phyloP scores from a whole-genome alignment of 306 rosid genomes.

The Medicago arabica region DNA sequence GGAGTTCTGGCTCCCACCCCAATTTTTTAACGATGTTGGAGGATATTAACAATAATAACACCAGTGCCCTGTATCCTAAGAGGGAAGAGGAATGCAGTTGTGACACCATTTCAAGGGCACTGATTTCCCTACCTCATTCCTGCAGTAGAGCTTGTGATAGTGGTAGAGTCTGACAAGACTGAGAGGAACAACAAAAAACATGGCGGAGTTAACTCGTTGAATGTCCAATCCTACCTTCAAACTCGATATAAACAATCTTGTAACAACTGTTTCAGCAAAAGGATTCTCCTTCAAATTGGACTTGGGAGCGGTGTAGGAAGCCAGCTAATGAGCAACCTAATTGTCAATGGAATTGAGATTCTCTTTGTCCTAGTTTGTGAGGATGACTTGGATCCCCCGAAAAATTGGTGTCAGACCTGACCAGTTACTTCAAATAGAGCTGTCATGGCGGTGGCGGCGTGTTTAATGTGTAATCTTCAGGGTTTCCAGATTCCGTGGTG shows the following conservation, averaged over 20 bases:
- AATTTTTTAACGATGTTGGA: not conserved
- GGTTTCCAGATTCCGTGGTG: not conserved
- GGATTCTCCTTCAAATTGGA: not conserved
- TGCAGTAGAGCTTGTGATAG: not conserved
- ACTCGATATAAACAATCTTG: not conserved
- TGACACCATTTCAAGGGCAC: not conserved
- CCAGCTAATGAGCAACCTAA: not conserved
- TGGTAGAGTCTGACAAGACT: not conserved
- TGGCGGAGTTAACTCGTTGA: not conserved
- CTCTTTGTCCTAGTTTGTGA: not conserved
- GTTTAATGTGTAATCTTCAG: not conserved
- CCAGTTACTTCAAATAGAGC: not conserved
- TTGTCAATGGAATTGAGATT: not conserved
- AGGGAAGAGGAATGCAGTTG: not conserved
- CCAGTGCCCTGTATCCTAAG: not conserved
- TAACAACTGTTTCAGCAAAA: not conserved
- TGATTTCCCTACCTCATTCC: not conserved
- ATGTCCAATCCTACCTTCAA: not conserved
- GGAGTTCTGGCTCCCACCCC: not conserved
- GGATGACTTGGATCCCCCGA: not conserved
- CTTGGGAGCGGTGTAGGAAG: not conserved
- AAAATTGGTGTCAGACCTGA: not conserved
- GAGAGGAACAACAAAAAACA: not conserved
- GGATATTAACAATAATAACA: not conserved
- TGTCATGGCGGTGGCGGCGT: not conserved